A percentile compares a stretch with the other conserved stretches of the same genome.
Evolutionary conservation across 306 rosid species (phyloP).

Genomic region (Sechiopsis laciniata): DNA sequence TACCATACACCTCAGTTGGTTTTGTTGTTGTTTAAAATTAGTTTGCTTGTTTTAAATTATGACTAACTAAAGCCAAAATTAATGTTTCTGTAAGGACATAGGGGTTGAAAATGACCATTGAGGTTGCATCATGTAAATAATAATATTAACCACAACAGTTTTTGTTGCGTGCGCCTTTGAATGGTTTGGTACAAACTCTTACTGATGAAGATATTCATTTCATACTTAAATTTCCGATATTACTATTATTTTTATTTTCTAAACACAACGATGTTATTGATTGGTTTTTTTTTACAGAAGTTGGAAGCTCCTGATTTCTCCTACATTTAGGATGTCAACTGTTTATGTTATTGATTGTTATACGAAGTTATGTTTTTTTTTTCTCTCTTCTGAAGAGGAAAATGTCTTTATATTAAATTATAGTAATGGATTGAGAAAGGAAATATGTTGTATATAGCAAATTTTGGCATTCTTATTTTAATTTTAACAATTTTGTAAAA

Average conservation of each 20-base stretch:
- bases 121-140: not conserved
- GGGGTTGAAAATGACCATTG: not conserved
- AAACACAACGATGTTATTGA: not conserved
- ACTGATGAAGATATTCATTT: not conserved
- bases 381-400: no score
- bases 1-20: slow-evolving; percentile 25
- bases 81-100: not conserved
- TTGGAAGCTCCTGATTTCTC: no score
- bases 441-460: no score
- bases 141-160: not conserved
- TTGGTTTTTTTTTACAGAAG: no score
- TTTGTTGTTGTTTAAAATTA: slow-evolving; percentile 15
- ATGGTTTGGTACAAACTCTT: not conserved
- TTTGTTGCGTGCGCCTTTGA: not conserved
- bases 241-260: no score
- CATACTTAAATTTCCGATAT: not conserved
- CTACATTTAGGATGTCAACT: no score
- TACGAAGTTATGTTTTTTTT: no score
- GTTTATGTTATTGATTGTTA: no score
- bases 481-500: no score
- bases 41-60: not conserved
- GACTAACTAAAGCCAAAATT: slow-evolving; percentile 1
- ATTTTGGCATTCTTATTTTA: no score
- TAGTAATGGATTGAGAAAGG: no score
- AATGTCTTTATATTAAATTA: no score